Percentiles rank a stretch among this genome's conserved stretches.
phyloP scores from a whole-genome alignment of 805 yeast species.

The Teunomyces gatunensis region DNA sequence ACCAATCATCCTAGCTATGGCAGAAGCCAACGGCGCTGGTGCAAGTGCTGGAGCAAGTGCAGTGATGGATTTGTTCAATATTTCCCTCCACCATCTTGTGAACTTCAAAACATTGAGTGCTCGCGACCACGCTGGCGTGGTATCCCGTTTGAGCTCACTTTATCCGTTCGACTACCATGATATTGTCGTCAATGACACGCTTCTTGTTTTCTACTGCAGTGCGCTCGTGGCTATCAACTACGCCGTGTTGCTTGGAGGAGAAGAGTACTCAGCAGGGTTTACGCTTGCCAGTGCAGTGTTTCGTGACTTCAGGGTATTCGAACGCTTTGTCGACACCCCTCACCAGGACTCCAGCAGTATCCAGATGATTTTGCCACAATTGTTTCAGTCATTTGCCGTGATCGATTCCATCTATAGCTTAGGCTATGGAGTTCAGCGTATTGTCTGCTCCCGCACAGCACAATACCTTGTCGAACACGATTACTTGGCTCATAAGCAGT shows the following conservation, averaged over 20 bases:
- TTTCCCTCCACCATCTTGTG: slow-evolving; percentile 38
- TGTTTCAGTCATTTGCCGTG: slow-evolving; percentile 46
- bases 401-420: slow-evolving; percentile 53
- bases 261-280: slow-evolving; percentile 55
- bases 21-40: slow-evolving; percentile 6
- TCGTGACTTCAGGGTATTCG: slow-evolving; percentile 55
- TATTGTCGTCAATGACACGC: slow-evolving; percentile 23
- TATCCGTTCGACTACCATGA: slow-evolving; percentile 32
- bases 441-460: slow-evolving; percentile 6
- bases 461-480: not conserved
- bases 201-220: slow-evolving; percentile 26
- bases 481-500: slow-evolving; percentile 20
- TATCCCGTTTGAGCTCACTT: slow-evolving; percentile 32
- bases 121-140: slow-evolving; percentile 30
- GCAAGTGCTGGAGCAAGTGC: slow-evolving; percentile 21
- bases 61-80: slow-evolving; percentile 41
- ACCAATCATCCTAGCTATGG: slow-evolving; percentile 15
- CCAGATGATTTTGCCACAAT: slow-evolving; percentile 36
- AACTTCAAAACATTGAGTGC: slow-evolving; percentile 33
- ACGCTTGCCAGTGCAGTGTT: slow-evolving; percentile 51
- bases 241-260: slow-evolving; percentile 57
- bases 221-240: slow-evolving; percentile 47
- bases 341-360: slow-evolving; percentile 21
- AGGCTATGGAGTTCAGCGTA: slow-evolving; percentile 42
- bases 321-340: slow-evolving; percentile 28